phyloP scores from a whole-genome alignment of 495 filamentous ascomycete genomes.

The Penicillium steckii region DNA sequence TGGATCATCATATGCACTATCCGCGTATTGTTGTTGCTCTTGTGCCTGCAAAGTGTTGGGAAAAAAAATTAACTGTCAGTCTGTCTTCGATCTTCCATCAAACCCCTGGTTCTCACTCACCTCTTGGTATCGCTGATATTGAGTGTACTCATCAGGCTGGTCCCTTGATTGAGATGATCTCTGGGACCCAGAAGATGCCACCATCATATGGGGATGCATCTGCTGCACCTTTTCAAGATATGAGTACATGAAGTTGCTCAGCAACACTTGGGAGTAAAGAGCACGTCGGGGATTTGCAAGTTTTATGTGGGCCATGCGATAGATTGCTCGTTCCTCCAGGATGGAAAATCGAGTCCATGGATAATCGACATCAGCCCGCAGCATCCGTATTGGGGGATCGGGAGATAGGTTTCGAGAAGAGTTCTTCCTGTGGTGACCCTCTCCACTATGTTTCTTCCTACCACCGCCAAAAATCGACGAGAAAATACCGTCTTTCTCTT shows the following conservation, averaged over 20 bases:
- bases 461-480: constrained; percentile 86
- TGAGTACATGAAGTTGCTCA: constrained; percentile 99
- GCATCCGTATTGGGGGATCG: constrained; percentile 66
- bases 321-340: constrained; percentile 94
- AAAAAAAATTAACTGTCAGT: constrained; percentile 6
- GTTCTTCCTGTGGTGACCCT: constrained; percentile 69
- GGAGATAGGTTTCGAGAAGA: constrained; percentile 76
- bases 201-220: constrained; percentile 90
- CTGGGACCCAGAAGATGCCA: constrained; percentile 57
- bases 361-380: constrained; percentile 87
- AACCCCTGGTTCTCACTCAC: constrained; percentile 35
- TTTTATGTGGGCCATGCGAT: constrained; percentile 98
- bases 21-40: constrained; percentile 52
- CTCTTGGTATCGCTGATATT: constrained; percentile 67
- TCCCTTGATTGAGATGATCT: constrained; percentile 64
- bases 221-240: constrained; percentile 98
- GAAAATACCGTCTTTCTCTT: constrained; percentile 85
- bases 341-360: constrained; percentile 96
- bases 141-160: constrained; percentile 60
- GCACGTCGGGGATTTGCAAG: constrained; percentile 93
- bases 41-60: constrained; percentile 35
- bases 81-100: background rate
- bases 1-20: constrained; percentile 55
- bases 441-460: constrained; percentile 68
- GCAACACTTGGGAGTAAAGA: constrained; percentile 90